phyloP scores from a whole-genome alignment of 2,329 filamentous ascomycete genomes.

The Trichothecium sympodiale region DNA sequence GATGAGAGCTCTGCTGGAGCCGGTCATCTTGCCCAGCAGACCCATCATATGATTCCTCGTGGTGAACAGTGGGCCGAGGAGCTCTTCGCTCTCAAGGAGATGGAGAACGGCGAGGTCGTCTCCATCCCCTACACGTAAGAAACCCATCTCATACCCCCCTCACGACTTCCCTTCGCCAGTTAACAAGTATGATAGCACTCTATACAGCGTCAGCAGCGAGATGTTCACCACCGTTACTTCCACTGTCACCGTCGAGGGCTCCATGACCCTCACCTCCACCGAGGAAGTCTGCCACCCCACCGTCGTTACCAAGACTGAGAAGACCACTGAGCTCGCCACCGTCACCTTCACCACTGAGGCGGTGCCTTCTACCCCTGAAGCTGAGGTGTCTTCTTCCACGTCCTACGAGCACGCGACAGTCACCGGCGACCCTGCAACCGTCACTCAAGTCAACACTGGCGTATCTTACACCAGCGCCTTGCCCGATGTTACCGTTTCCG shows the following conservation, averaged over 20 bases:
- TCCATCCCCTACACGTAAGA: conserved; percentile 3
- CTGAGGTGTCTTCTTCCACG: neutral
- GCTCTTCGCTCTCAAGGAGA: neutral
- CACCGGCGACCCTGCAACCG: conserved; percentile 11
- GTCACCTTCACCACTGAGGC: conserved; percentile 10
- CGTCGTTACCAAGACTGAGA: conserved; percentile 13
- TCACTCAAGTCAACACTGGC: conserved; percentile 14
- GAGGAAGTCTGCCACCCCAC: conserved; percentile 6
- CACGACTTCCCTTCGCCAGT: neutral
- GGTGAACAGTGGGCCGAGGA: neutral
- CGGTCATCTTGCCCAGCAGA: neutral
- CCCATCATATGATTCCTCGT: neutral
- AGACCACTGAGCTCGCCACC: conserved; percentile 8
- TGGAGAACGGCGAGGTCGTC: neutral
- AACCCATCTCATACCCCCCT: too few relatives aligned
- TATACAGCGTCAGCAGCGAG: conserved; percentile 6
- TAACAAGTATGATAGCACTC: conserved; percentile 1
- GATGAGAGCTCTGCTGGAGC: conserved; percentile 3
- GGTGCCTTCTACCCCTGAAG: neutral
- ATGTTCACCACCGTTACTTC: conserved; percentile 4
- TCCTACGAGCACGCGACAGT: conserved; percentile 14
- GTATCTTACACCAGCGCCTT: conserved; percentile 11
- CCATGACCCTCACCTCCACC: conserved; percentile 12
- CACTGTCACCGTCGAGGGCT: conserved; percentile 5
- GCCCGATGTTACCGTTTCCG: conserved; percentile 16